Evolutionary conservation across 2,329 filamentous ascomycete genomes (phyloP), one percentile per base, ranked within the genome.

Genomic region (Neobulgaria alba): DNA sequence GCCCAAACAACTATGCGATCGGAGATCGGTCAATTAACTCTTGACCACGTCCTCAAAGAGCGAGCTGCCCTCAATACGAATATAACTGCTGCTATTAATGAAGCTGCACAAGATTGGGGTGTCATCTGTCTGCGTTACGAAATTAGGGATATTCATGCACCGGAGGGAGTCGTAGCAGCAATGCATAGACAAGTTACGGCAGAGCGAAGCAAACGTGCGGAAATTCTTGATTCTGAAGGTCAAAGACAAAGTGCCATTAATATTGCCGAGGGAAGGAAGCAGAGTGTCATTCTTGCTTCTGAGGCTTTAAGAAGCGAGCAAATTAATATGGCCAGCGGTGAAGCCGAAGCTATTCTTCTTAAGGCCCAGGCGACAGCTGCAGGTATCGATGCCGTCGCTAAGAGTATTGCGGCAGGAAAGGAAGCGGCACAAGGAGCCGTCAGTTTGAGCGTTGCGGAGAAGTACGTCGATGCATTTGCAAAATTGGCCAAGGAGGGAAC

Each of bases 101-200:
- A 96, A 63, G 92, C 92, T 1, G 90, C 92, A 3, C 83, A 93
- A 57, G 90, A 90, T 39, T 98, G 92, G 92, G 92, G 92, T 45
- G 87, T 98, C 15, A 86, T 87, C 23, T 98, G 92, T 61, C 73
- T 98, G 47, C 83, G 92, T 43, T 98, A 98, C 69, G 92, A 98
- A 66, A 98, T 98, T 61, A 77, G 92, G 53, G 92, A 98, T 64
- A 98, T 98, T 57, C 92, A 98, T 66, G 92, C 92, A 0, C 92
- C 92, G 2, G 85, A 82, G 21, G 83, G 84, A 36, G 92, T 98
- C 10, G 90, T 96, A 46, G 86, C 89, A 57, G 92, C 92, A 57
- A 98, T 98, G 92, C 92, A 98, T 69, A 78, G 92, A 50, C 90
- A 96, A 63, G 92, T 98, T 37, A 96, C 92, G 0, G 92, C 92